phyloP scores from a whole-genome alignment of 371 early-diverging fungal species.

The Coemansia sp. region DNA sequence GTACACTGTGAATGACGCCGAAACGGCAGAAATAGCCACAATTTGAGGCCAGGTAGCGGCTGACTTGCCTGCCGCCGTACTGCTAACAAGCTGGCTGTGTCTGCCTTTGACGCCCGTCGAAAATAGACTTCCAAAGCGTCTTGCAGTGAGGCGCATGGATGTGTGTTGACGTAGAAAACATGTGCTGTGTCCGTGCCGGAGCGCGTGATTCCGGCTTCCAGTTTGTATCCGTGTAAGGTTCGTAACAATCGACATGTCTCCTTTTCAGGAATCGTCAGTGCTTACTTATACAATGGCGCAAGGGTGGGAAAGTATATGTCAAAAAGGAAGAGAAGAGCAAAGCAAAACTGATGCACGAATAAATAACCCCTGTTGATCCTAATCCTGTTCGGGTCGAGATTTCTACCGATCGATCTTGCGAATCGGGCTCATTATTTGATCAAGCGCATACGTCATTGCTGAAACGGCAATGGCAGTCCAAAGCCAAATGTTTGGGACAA shows the following conservation, averaged over 20 bases:
- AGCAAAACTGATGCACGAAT: neutral
- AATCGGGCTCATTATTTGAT: neutral
- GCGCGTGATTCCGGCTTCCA: constrained; percentile 32
- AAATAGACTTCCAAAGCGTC: neutral
- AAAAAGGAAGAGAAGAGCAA: neutral
- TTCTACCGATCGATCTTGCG: neutral
- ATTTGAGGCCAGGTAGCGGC: constrained; percentile 3
- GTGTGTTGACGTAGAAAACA: constrained; percentile 4
- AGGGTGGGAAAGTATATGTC: neutral
- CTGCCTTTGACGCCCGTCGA: neutral
- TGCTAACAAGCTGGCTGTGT: neutral
- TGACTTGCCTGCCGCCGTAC: constrained; percentile 1
- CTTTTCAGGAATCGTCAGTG: neutral
- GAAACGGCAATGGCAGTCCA: neutral
- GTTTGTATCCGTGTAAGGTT: constrained; percentile 20
- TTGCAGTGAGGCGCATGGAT: neutral
- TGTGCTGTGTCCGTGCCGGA: constrained; percentile 19
- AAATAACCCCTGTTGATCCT: neutral
- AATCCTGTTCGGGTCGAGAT: neutral
- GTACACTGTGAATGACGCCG: constrained; percentile 13
- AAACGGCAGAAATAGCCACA: constrained; percentile 4
- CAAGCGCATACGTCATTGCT: neutral
- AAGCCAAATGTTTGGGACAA: neutral
- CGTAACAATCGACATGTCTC: constrained; percentile 25
- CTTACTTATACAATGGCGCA: neutral